Conservation (phyloP, 2,329 filamentous ascomycete species). For the Aspergillus tamarii region DNA sequence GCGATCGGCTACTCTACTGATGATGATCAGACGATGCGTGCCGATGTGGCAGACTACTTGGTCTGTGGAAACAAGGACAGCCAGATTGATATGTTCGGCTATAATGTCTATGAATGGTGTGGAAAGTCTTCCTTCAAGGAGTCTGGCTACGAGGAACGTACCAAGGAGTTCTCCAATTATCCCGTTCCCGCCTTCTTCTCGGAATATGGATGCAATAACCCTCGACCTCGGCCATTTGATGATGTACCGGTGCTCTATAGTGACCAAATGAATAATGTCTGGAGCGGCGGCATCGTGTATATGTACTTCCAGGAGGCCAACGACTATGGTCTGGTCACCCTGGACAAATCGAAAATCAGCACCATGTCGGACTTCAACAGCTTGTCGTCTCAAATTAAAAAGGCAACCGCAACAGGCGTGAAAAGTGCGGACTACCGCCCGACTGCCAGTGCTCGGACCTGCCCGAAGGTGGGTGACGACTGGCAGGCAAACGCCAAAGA, state of each 20-base stretch:
- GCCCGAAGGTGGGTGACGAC: conserved; percentile 65
- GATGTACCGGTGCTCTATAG: conserved; percentile 84
- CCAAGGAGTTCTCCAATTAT: conserved; percentile 84
- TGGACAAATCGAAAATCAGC: conserved; percentile 65
- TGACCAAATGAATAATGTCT: conserved; percentile 78
- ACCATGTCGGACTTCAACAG: conserved; percentile 75
- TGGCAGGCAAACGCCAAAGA: conserved; percentile 69
- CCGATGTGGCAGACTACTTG: conserved; percentile 86
- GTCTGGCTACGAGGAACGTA: conserved; percentile 82
- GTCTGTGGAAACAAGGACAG: conserved; percentile 73
- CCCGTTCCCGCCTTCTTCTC: conserved; percentile 97
- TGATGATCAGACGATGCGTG: conserved; percentile 82
- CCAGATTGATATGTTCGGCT: conserved; percentile 96
- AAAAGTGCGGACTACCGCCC: conserved; percentile 70
- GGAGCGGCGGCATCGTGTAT: conserved; percentile 97
- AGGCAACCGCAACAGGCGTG: conserved; percentile 68
- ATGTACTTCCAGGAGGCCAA: conserved; percentile 96
- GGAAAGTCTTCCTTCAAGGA: conserved; percentile 74
- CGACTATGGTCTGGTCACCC: conserved; percentile 71
- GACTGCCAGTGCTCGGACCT: conserved; percentile 69
- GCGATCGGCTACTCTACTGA: conserved; percentile 96
- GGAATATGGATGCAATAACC: conserved; percentile 93
- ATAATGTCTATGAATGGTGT: conserved; percentile 99
- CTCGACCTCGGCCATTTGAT: conserved; percentile 73
- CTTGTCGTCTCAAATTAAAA: conserved; percentile 70